Evolutionary conservation across 352 stramenopile genomes (phyloP).

Genomic region (Phytopythium montanum): DNA sequence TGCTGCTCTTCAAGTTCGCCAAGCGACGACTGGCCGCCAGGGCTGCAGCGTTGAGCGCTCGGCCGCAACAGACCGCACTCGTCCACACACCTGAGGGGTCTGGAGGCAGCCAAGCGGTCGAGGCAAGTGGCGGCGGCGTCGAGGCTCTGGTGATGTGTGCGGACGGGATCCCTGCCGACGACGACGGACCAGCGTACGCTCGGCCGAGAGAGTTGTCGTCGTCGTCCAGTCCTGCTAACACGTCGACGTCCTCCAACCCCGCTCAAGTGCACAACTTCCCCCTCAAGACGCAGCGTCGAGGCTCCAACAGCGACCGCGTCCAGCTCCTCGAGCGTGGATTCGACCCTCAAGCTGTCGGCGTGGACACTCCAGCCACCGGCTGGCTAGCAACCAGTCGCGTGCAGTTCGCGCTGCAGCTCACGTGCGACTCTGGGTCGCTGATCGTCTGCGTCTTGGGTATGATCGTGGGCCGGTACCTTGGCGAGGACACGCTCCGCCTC

Average conservation of each 20-base stretch:
- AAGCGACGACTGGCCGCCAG: slow-evolving; percentile 48
- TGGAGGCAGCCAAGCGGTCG: not conserved
- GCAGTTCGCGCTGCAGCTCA: slow-evolving; percentile 35
- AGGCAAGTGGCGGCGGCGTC: not conserved
- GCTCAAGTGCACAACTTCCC: slow-evolving; percentile 43
- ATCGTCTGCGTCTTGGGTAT: slow-evolving; percentile 82
- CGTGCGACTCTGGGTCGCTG: slow-evolving; percentile 63
- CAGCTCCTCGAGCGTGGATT: slow-evolving; percentile 11
- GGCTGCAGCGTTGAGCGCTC: slow-evolving; percentile 29
- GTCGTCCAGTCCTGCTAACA: slow-evolving; percentile 20
- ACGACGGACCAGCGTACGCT: not conserved
- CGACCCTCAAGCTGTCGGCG: not conserved
- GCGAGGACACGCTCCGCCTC: slow-evolving; percentile 63
- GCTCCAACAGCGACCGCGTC: slow-evolving; percentile 22
- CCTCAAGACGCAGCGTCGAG: slow-evolving; percentile 29
- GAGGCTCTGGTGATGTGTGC: not conserved
- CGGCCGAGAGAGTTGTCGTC: not conserved
- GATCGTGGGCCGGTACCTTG: slow-evolving; percentile 46
- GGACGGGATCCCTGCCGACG: not conserved
- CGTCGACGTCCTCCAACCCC: slow-evolving; percentile 29
- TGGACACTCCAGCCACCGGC: not conserved
- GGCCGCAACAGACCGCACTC: slow-evolving; percentile 8
- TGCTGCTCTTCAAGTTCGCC: slow-evolving; percentile 34
- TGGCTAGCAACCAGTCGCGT: slow-evolving; percentile 24
- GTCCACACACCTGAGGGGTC: slow-evolving; percentile 9